Conservation (phyloP, 2,329 filamentous ascomycete species). For the Calonectria crousiana region DNA sequence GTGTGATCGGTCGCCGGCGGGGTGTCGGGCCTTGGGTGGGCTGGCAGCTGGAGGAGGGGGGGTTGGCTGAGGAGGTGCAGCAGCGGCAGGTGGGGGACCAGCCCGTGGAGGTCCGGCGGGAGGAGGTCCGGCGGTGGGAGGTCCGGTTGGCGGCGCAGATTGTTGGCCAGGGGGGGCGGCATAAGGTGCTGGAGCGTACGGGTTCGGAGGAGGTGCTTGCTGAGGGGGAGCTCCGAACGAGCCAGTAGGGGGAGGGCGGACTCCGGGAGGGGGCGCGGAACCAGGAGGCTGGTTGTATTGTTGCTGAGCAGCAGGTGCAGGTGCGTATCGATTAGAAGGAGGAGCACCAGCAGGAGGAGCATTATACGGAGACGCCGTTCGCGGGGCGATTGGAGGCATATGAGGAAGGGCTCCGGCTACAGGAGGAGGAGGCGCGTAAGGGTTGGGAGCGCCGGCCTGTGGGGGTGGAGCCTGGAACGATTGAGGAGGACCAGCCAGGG, state of each 20-base stretch:
- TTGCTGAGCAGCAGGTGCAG: constrained; percentile 70
- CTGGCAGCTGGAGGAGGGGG: constrained; percentile 63
- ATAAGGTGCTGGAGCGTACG: constrained; percentile 72
- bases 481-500: constrained; percentile 68
- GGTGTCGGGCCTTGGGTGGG: constrained; percentile 73
- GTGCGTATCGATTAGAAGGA: constrained; percentile 82
- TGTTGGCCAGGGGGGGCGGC: constrained; percentile 50
- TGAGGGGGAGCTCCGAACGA: constrained; percentile 60
- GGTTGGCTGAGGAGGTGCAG: constrained; percentile 47
- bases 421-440: constrained; percentile 65
- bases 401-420: constrained; percentile 74
- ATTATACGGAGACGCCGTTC: constrained; percentile 89
- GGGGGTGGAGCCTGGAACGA: constrained; percentile 56
- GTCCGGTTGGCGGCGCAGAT: constrained; percentile 54
- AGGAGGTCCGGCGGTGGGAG: constrained; percentile 52
- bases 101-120: constrained; percentile 46
- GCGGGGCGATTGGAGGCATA: constrained; percentile 71
- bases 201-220: constrained; percentile 60
- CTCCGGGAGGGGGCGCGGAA: constrained; percentile 55
- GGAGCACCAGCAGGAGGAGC: constrained; percentile 78
- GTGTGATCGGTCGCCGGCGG: constrained; percentile 89
- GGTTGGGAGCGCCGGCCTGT: constrained; percentile 74
- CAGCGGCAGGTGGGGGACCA: constrained; percentile 37
- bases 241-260: constrained; percentile 61
- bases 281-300: constrained; percentile 58